Conservation (phyloP, 169 alveolate species). For the Fabrea salina region DNA sequence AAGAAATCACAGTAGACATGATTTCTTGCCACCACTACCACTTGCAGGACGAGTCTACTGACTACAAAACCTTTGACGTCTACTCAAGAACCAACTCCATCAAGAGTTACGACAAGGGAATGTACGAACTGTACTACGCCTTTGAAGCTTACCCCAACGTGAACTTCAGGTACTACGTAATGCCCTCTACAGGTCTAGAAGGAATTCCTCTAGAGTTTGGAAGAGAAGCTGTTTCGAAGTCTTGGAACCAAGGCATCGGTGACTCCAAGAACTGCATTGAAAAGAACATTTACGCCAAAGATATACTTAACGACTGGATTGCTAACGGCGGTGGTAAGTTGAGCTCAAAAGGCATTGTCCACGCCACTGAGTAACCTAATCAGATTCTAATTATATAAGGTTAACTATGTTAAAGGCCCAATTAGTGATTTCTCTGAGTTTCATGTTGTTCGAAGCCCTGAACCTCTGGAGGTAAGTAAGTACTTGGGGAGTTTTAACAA, state of each 20-base stretch:
- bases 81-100: conserved; percentile 2
- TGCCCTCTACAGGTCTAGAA: not conserved
- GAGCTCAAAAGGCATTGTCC: no score
- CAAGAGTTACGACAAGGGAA: not conserved
- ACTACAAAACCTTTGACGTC: conserved; percentile 1
- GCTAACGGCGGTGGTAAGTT: not conserved
- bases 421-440: not conserved
- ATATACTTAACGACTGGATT: not conserved
- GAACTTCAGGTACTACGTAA: conserved; percentile 17
- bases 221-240: not conserved
- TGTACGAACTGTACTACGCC: not conserved
- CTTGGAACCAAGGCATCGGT: not conserved
- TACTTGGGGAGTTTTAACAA: not conserved
- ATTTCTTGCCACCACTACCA: not conserved
- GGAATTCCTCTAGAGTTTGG: not conserved
- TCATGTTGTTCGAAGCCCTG: not conserved
- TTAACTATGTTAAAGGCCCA: conserved; percentile 1
- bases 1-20: not conserved
- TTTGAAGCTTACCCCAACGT: conserved; percentile 6
- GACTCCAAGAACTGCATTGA: not conserved
- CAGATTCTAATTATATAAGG: not conserved
- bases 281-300: not conserved
- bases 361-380: not conserved
- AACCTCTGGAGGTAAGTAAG: conserved; percentile 11
- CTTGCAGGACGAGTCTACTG: not conserved